These are phyloP conservation scores for Linum usitatissimum DNA, from an alignment of 345 rosid genomes.

Conservation along the genomic window DNA sequence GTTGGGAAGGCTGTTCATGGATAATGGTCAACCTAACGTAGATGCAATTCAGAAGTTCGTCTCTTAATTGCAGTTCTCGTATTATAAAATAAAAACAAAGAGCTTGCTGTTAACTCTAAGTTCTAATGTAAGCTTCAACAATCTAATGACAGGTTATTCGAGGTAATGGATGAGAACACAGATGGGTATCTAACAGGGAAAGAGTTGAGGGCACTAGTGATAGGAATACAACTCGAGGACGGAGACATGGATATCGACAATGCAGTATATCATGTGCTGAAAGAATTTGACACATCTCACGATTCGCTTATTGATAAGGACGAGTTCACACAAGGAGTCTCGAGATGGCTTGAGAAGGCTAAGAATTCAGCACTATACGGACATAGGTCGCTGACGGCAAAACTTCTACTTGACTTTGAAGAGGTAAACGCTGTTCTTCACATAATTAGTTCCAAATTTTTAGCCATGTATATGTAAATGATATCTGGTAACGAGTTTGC, in stretches of 20 bases:
- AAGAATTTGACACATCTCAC: constrained; percentile 19
- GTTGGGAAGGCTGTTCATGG: constrained; percentile 15
- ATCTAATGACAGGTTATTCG: constrained; percentile 17
- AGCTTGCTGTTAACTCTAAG: background rate
- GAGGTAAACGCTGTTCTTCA: background rate
- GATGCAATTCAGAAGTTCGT: constrained; percentile 17
- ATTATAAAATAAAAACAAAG: background rate
- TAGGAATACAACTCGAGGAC: constrained; percentile 16
- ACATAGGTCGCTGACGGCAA: background rate
- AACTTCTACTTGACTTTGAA: background rate
- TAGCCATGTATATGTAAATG: background rate
- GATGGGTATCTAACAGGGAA: constrained; percentile 16
- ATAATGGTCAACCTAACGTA: constrained; percentile 22
- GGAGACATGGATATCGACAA: constrained; percentile 18
- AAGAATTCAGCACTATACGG: background rate
- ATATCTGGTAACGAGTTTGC: constrained; percentile 11
- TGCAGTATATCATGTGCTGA: constrained; percentile 15
- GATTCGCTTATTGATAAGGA: constrained; percentile 17
- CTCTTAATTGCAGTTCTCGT: background rate
- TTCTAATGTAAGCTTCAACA: background rate
- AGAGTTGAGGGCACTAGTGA: constrained; percentile 20
- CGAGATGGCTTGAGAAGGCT: constrained; percentile 13
- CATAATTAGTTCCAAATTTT: background rate
- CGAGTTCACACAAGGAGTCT: constrained; percentile 22
- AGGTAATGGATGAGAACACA: constrained; percentile 14